These are phyloP conservation scores for Penicillium sp. DNA, from an alignment of 2,329 filamentous ascomycete genomes.

Conservation along the genomic window DNA sequence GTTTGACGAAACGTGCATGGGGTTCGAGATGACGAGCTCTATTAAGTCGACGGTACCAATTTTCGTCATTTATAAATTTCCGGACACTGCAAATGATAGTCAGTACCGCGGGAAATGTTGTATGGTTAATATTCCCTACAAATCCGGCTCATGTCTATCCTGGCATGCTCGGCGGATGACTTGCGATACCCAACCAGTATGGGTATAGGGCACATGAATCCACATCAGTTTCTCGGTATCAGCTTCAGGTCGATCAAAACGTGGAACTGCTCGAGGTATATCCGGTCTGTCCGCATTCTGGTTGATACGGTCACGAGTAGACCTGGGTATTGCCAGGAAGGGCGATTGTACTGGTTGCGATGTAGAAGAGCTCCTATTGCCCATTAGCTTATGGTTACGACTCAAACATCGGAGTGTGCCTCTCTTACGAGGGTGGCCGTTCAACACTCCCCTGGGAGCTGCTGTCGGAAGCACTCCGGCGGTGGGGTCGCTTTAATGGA, in stretches of 20 bases:
- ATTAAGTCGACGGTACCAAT: slow-evolving; percentile 38
- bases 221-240: slow-evolving; percentile 35
- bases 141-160: slow-evolving; percentile 26
- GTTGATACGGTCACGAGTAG: slow-evolving; percentile 23
- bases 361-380: slow-evolving; percentile 9
- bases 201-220: slow-evolving; percentile 36
- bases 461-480: slow-evolving; percentile 13
- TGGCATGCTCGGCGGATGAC: slow-evolving; percentile 21
- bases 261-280: slow-evolving; percentile 25
- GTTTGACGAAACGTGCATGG: slow-evolving; percentile 39
- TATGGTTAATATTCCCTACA: slow-evolving; percentile 8
- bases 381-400: neutral
- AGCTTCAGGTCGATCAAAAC: slow-evolving; percentile 34
- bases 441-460: slow-evolving; percentile 18
- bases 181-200: slow-evolving; percentile 22
- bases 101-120: neutral
- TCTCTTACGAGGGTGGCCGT: slow-evolving; percentile 18
- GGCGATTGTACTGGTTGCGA: slow-evolving; percentile 21
- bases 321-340: slow-evolving; percentile 25
- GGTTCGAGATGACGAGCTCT: slow-evolving; percentile 39
- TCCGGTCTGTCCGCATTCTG: slow-evolving; percentile 22
- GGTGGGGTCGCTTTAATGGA: slow-evolving; percentile 7
- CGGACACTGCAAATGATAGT: slow-evolving; percentile 35
- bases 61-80: slow-evolving; percentile 33
- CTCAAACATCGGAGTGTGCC: neutral